phyloP scores from a whole-genome alignment of 768 basidiomycete genomes.

The Saitozyma sp. region DNA sequence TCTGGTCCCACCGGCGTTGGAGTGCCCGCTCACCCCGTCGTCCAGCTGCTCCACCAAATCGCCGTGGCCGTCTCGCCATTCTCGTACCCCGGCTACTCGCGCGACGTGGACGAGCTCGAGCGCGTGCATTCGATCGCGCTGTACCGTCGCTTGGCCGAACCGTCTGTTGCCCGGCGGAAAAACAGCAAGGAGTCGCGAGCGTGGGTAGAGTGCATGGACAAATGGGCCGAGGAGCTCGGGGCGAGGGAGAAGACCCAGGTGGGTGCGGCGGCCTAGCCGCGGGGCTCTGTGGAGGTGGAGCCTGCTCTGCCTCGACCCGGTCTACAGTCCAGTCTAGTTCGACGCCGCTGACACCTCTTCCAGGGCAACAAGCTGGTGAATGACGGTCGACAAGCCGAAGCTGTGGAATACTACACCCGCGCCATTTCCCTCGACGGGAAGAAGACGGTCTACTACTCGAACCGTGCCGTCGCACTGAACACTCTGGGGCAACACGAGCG shows the following conservation, averaged over 20 bases:
- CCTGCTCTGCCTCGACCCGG: background rate
- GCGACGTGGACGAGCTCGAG: slow-evolving; percentile 46
- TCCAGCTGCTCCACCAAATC: slow-evolving; percentile 47
- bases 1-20: background rate
- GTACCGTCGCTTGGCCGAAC: slow-evolving; percentile 48
- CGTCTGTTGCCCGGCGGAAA: slow-evolving; percentile 28
- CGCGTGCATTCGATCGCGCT: slow-evolving; percentile 50
- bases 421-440: slow-evolving; percentile 52
- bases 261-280: slow-evolving; percentile 9
- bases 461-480: slow-evolving; percentile 52
- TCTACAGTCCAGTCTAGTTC: background rate
- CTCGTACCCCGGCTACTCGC: slow-evolving; percentile 44
- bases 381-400: slow-evolving; percentile 33
- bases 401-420: slow-evolving; percentile 49
- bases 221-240: slow-evolving; percentile 52
- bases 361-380: slow-evolving; percentile 46
- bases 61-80: slow-evolving; percentile 48
- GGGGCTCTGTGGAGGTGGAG: background rate
- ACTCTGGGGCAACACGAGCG: slow-evolving; percentile 43
- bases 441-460: slow-evolving; percentile 51
- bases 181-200: slow-evolving; percentile 28
- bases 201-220: slow-evolving; percentile 51
- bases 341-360: background rate
- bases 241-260: slow-evolving; percentile 48
- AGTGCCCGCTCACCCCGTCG: background rate